Percentiles rank a stretch among this genome's conserved stretches.
Evolutionary conservation across 2,329 filamentous ascomycete species (phyloP).

Genomic region (Lecanoromycetidae sp.): DNA sequence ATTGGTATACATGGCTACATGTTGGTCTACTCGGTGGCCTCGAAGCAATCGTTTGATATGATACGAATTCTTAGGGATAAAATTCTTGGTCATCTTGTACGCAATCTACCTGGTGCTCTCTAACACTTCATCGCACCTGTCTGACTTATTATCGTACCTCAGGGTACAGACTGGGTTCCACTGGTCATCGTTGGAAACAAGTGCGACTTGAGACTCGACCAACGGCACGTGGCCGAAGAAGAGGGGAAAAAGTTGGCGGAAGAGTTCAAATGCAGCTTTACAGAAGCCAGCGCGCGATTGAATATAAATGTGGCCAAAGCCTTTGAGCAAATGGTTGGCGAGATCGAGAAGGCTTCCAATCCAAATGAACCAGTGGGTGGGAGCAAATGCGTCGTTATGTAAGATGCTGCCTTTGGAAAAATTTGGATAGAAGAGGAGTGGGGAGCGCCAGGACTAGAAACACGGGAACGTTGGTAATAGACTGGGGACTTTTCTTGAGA

Average conservation of each 20-base stretch:
- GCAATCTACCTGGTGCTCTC: slow-evolving; percentile 22
- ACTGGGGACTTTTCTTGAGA: no score
- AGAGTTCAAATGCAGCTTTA: slow-evolving; percentile 85
- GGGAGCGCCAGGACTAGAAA: no score
- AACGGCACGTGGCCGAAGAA: slow-evolving; percentile 77
- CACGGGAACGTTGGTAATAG: no score
- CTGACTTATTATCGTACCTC: slow-evolving; percentile 3
- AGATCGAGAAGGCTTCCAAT: slow-evolving; percentile 91
- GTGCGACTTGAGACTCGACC: slow-evolving; percentile 81
- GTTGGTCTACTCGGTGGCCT: slow-evolving; percentile 95
- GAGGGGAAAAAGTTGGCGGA: slow-evolving; percentile 75
- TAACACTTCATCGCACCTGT: not conserved
- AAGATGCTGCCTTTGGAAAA: slow-evolving; percentile 23
- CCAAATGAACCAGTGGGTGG: slow-evolving; percentile 70
- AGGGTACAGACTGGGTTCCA: slow-evolving; percentile 87
- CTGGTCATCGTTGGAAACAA: slow-evolving; percentile 96
- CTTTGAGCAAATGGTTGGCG: slow-evolving; percentile 85
- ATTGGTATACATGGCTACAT: slow-evolving; percentile 99
- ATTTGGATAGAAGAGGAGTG: not conserved
- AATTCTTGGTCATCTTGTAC: slow-evolving; percentile 87
- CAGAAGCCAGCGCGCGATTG: slow-evolving; percentile 85
- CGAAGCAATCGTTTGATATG: slow-evolving; percentile 93
- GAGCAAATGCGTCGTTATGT: slow-evolving; percentile 81
- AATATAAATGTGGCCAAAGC: slow-evolving; percentile 87
- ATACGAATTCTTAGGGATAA: slow-evolving; percentile 91